These are phyloP conservation scores for Daldinia childiae DNA, from an alignment of 495 filamentous ascomycete genomes.

Conservation along the genomic window DNA sequence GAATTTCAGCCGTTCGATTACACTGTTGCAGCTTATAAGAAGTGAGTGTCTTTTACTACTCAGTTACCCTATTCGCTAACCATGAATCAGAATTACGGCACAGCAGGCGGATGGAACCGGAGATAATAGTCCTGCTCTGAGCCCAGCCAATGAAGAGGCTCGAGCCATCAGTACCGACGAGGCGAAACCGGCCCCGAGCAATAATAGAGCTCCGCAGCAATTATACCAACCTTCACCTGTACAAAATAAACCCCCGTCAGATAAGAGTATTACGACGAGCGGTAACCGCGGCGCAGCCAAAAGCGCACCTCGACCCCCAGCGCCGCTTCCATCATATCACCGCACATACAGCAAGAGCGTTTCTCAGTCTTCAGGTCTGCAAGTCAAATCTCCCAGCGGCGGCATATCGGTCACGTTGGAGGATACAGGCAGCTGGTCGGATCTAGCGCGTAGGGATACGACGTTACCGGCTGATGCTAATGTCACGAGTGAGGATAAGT, in stretches of 20 bases:
- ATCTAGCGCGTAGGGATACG: slow-evolving; percentile 83
- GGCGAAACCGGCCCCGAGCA: slow-evolving; percentile 43
- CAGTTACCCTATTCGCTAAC: slow-evolving; percentile 17
- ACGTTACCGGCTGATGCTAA: slow-evolving; percentile 75
- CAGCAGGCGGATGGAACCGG: slow-evolving; percentile 20
- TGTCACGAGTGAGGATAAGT: slow-evolving; percentile 59
- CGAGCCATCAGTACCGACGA: slow-evolving; percentile 59
- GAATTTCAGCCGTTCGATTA: slow-evolving; percentile 98
- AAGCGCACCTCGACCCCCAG: slow-evolving; percentile 39
- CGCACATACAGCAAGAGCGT: slow-evolving; percentile 54
- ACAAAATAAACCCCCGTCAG: slow-evolving; percentile 32
- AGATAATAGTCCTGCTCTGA: slow-evolving; percentile 9
- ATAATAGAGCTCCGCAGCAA: slow-evolving; percentile 39
- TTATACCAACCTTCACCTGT: slow-evolving; percentile 31
- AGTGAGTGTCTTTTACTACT: slow-evolving; percentile 52
- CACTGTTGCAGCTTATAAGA: slow-evolving; percentile 74
- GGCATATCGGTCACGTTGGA: slow-evolving; percentile 92
- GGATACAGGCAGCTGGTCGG: slow-evolving; percentile 87
- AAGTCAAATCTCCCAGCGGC: slow-evolving; percentile 79
- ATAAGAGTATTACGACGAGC: slow-evolving; percentile 44
- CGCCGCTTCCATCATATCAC: slow-evolving; percentile 61
- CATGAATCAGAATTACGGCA: slow-evolving; percentile 29
- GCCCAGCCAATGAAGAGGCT: slow-evolving; percentile 39
- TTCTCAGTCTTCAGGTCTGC: slow-evolving; percentile 56
- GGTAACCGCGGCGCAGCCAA: slow-evolving; percentile 30